Evolutionary conservation across 495 filamentous ascomycete genomes (phyloP).

Genomic region (Acidiella bohemica): DNA sequence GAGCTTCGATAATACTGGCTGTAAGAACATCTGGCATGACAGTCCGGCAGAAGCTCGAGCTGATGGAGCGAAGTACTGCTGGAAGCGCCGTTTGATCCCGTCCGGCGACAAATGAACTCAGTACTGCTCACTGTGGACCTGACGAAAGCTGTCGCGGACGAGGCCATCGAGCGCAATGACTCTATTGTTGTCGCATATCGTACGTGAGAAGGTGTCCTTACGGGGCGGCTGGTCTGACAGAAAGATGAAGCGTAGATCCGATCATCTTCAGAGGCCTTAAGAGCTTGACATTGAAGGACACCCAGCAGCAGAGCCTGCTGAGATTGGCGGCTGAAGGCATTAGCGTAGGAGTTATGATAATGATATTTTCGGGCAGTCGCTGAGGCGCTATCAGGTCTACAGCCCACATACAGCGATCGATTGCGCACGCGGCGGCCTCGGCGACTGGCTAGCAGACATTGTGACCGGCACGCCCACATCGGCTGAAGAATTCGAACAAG

Average conservation of each 20-base stretch:
- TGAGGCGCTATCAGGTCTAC: slow-evolving; percentile 51
- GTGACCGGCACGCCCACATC: slow-evolving; percentile 39
- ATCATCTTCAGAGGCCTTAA: slow-evolving; percentile 92
- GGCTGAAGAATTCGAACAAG: slow-evolving; percentile 30
- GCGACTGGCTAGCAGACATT: slow-evolving; percentile 90
- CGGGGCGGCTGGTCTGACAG: background rate
- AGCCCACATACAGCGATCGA: slow-evolving; percentile 91
- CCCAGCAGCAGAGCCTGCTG: slow-evolving; percentile 75
- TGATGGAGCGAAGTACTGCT: slow-evolving; percentile 48
- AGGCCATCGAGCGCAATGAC: slow-evolving; percentile 63
- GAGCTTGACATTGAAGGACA: slow-evolving; percentile 65
- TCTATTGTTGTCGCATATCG: slow-evolving; percentile 82
- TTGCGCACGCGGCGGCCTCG: slow-evolving; percentile 71
- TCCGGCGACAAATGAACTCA: slow-evolving; percentile 47
- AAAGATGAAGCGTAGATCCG: slow-evolving; percentile 47
- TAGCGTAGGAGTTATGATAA: slow-evolving; percentile 37
- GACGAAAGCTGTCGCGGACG: slow-evolving; percentile 76
- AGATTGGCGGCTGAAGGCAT: slow-evolving; percentile 77
- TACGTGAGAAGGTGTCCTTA: slow-evolving; percentile 30
- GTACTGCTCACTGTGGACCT: slow-evolving; percentile 88
- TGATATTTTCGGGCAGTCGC: too few relatives aligned
- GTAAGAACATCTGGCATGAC: slow-evolving; percentile 29
- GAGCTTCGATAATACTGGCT: slow-evolving; percentile 85
- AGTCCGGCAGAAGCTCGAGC: background rate
- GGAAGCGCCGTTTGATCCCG: slow-evolving; percentile 55